phyloP scores from a whole-genome alignment of 768 basidiomycete species.

The Antrodiella citrinella region DNA sequence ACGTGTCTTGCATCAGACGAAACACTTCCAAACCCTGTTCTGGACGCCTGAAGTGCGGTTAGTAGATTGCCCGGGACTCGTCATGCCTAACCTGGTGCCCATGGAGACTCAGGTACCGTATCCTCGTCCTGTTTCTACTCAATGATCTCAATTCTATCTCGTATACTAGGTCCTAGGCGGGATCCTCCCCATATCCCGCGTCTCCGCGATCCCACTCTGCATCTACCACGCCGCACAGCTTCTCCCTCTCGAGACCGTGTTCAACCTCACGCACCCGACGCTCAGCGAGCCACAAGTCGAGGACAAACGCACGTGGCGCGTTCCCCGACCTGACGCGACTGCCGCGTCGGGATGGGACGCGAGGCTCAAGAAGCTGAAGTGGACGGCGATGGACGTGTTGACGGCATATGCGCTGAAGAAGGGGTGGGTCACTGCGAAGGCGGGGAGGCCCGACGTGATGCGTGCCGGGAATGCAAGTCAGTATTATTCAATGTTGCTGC shows the following conservation, averaged over 20 bases:
- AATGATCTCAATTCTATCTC: too few species aligned
- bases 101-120: conserved; percentile 79
- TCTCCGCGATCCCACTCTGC: conserved; percentile 80
- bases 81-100: conserved; percentile 77
- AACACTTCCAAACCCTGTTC: conserved; percentile 92
- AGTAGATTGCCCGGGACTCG: conserved; percentile 93
- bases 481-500: conserved; percentile 24
- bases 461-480: conserved; percentile 85
- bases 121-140: too few species aligned
- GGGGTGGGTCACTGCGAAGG: conserved; percentile 87
- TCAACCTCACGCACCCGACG: conserved; percentile 49
- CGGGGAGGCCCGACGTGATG: conserved; percentile 81
- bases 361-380: conserved; percentile 26
- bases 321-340: conserved; percentile 13
- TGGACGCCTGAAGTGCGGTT: conserved; percentile 82
- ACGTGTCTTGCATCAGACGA: conserved; percentile 46
- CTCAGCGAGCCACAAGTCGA: conserved; percentile 24
- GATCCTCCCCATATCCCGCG: conserved; percentile 71
- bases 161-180: conserved; percentile 58
- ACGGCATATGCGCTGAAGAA: conserved; percentile 68
- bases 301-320: conserved; percentile 79
- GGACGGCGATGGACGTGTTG: conserved; percentile 87
- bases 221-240: conserved; percentile 59
- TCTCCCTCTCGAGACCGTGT: conserved; percentile 71
- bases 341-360: conserved; percentile 19